A percentile compares a stretch with the other conserved stretches of the same genome.
Evolutionary conservation across 805 yeast species (phyloP).

Genomic region (Clavispora fructus): DNA sequence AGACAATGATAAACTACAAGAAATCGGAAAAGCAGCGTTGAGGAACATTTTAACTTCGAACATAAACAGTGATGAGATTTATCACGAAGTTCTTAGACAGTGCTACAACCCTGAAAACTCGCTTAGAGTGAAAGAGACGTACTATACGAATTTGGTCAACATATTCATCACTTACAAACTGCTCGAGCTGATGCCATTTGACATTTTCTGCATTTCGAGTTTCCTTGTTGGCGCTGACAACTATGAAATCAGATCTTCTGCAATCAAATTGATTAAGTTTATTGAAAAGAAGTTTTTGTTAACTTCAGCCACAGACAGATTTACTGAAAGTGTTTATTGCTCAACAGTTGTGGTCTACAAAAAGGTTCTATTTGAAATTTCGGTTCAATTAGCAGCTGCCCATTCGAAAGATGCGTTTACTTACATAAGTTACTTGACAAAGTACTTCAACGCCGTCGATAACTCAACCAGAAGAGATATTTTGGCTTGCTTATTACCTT

Average conservation of each 20-base stretch:
- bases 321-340: constrained; percentile 67
- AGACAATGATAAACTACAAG: constrained; percentile 51
- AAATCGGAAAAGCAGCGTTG: constrained; percentile 67
- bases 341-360: constrained; percentile 80
- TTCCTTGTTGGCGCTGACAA: constrained; percentile 76
- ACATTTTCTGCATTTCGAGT: constrained; percentile 67
- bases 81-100: constrained; percentile 58
- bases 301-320: constrained; percentile 49
- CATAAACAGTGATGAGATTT: constrained; percentile 45
- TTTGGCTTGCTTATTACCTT: constrained; percentile 76
- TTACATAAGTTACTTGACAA: constrained; percentile 67
- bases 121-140: constrained; percentile 54
- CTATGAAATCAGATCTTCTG: constrained; percentile 61
- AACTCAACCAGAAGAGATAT: constrained; percentile 67
- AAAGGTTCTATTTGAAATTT: constrained; percentile 74
- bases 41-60: constrained; percentile 61
- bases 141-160: constrained; percentile 67
- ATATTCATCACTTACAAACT: constrained; percentile 34
- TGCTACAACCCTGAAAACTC: constrained; percentile 58
- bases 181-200: constrained; percentile 43
- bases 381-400: constrained; percentile 61
- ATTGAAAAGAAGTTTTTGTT: constrained; percentile 49
- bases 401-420: constrained; percentile 56
- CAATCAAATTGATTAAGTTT: constrained; percentile 62
- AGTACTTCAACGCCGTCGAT: constrained; percentile 56